Evolutionary conservation across 805 yeast genomes (phyloP).

Genomic region (Kurtzmaniella cleridarum): DNA sequence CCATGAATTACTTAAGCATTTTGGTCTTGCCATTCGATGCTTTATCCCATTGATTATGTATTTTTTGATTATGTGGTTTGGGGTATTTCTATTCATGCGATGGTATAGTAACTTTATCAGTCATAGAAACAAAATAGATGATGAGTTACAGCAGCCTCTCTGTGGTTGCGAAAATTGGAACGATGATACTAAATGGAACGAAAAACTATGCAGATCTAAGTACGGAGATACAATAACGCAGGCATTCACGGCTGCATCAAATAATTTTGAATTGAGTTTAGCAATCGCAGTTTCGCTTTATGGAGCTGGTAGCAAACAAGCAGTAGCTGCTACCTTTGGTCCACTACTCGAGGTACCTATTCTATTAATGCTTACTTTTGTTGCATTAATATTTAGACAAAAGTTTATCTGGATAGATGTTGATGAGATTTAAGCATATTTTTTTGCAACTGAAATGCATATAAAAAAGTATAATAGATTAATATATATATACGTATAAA

Average conservation of each 20-base stretch:
- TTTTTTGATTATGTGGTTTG: constrained; percentile 45
- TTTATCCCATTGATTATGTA: constrained; percentile 45
- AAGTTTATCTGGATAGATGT: constrained; percentile 24
- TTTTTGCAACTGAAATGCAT: no score
- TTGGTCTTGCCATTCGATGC: constrained; percentile 46
- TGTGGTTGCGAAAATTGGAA: constrained; percentile 38
- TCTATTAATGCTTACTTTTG: constrained; percentile 31
- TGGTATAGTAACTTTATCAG: constrained; percentile 13
- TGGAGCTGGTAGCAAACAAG: constrained; percentile 47
- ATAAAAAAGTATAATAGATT: no score
- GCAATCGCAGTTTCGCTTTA: constrained; percentile 50
- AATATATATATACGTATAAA: no score
- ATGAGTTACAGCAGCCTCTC: constrained; percentile 12
- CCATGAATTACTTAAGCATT: constrained; percentile 39
- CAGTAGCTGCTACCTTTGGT: constrained; percentile 57
- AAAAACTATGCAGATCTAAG: constrained; percentile 28
- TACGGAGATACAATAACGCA: constrained; percentile 44
- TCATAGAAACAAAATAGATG: constrained; percentile 1
- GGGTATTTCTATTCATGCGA: constrained; percentile 33
- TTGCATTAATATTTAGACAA: constrained; percentile 28
- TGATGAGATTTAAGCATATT: no score
- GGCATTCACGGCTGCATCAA: constrained; percentile 52
- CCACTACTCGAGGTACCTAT: constrained; percentile 58
- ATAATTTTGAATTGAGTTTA: constrained; percentile 52
- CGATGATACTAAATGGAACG: constrained; percentile 14